Evolutionary conservation across 257 asterid genomes (phyloP).

Genomic region (Solanum gracilifrons): DNA sequence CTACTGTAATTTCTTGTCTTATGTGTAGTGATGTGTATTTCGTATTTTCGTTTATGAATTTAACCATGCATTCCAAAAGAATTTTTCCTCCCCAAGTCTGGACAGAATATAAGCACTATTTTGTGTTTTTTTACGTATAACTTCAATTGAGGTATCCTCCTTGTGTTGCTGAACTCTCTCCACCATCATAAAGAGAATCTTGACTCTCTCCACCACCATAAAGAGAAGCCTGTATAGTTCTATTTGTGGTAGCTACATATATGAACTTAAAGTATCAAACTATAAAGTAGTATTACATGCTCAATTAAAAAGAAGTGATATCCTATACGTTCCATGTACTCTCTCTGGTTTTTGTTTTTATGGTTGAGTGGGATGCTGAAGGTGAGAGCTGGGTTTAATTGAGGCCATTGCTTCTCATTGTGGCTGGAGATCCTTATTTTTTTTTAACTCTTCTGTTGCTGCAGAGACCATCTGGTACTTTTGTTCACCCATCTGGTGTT

Average conservation of each 20-base stretch:
- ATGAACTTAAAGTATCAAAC: neutral
- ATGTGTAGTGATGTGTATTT: neutral
- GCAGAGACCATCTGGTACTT: constrained; percentile 59
- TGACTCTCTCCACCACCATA: neutral
- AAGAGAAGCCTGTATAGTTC: neutral
- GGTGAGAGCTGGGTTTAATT: neutral
- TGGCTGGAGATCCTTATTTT: neutral
- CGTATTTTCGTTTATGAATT: neutral
- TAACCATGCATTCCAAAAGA: neutral
- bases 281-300: neutral
- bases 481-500: constrained; percentile 69
- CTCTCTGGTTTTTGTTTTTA: neutral
- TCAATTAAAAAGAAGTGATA: neutral
- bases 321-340: neutral
- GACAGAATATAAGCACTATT: neutral
- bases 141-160: neutral
- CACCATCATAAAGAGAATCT: neutral
- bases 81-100: neutral
- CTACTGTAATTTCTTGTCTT: neutral
- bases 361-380: neutral
- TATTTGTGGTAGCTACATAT: neutral
- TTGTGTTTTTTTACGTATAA: neutral
- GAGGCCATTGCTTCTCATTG: neutral
- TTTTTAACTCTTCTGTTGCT: neutral
- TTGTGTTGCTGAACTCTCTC: neutral